Evolutionary conservation across 2,329 filamentous ascomycete species (phyloP), one percentile per base, ranked within the genome.

Genomic region (Chaetomium strumarium): DNA sequence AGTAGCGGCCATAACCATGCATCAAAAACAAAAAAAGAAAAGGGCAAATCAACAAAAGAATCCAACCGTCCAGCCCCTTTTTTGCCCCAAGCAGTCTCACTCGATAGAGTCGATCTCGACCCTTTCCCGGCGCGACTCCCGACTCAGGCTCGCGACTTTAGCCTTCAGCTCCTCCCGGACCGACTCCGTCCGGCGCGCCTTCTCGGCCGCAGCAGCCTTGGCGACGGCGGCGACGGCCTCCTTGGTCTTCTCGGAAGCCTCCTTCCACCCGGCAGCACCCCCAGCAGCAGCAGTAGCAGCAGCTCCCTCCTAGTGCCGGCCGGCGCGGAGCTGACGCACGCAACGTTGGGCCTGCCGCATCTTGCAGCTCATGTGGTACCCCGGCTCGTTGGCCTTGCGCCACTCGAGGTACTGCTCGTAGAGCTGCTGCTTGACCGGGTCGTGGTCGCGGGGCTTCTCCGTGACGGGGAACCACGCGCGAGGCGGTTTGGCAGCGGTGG

Each of bases 321-420:
- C 24, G n/a, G n/a, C 24, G 24, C 7, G 24, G 4, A 24, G 24
- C 24, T 62, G 60, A 1, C 62, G 58, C 39, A 63, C 53, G 13
- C 61, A 54, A 16, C 63, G 62, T 24, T 64, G 57, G 12, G 72
- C 70, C 58, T 76, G 74, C 43, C 74, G 66, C 38, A 65, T 64
- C 55, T 73, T 74, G 63, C 75, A 77, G 57, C 70, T 66, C 53
- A 71, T 57, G 20, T 75, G 74, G 57, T 76, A 77, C 2, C 72
- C 73, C 6, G 74, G 74, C 57, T 75, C 71, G 43, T 71, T 70
- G 19, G 71, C 71, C 56, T 77, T 77, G 51, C 73, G 70, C 70
- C 70, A 75, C 60, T 77, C 74, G 33, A 77, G 70, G 57, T 70
- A 76, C 34, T 68, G 71, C 62, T 77, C 74, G 59, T 77, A 77